These are phyloP conservation scores for Geotrichum aggregatum DNA, from an alignment of 1,139 yeast species.

Conservation along the genomic window DNA sequence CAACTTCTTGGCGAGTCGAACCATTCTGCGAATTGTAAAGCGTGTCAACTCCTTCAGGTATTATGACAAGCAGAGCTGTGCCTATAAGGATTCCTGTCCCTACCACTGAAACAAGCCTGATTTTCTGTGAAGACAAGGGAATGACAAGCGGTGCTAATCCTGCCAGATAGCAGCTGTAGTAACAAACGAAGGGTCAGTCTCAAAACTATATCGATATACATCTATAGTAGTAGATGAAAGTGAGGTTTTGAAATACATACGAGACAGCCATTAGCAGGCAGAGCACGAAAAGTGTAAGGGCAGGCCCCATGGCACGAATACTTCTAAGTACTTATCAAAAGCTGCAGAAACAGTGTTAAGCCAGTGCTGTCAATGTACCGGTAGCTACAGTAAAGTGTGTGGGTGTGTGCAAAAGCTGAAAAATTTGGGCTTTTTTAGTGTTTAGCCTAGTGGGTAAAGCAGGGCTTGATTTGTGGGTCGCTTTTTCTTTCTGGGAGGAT, in stretches of 20 bases:
- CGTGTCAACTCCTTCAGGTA: slow-evolving; percentile 66
- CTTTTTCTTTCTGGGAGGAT: no score
- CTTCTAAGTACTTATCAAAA: no score
- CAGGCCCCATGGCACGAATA: slow-evolving; percentile 29
- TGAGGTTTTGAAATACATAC: slow-evolving; percentile 29
- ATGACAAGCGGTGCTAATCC: slow-evolving; percentile 42
- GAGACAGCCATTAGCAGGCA: slow-evolving; percentile 33
- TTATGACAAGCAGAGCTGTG: slow-evolving; percentile 57
- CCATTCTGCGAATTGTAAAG: slow-evolving; percentile 33
- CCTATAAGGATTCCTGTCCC: slow-evolving; percentile 65
- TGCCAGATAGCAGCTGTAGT: slow-evolving; percentile 30
- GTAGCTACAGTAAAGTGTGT: no score
- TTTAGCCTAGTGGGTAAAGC: no score
- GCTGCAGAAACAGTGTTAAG: no score
- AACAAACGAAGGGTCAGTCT: no score
- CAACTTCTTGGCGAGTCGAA: slow-evolving; percentile 29
- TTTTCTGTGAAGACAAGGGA: slow-evolving; percentile 33
- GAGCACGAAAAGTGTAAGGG: slow-evolving; percentile 30
- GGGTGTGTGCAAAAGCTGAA: no score
- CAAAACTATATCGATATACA: no score
- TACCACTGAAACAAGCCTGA: slow-evolving; percentile 45
- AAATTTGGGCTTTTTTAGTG: no score
- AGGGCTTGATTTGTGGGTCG: no score
- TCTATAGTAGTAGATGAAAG: no score
- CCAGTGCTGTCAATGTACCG: no score